Evolutionary conservation across 1,139 yeast species (phyloP), one percentile per base, ranked within the genome.

Genomic region (Debaryomyces singareniensis): DNA sequence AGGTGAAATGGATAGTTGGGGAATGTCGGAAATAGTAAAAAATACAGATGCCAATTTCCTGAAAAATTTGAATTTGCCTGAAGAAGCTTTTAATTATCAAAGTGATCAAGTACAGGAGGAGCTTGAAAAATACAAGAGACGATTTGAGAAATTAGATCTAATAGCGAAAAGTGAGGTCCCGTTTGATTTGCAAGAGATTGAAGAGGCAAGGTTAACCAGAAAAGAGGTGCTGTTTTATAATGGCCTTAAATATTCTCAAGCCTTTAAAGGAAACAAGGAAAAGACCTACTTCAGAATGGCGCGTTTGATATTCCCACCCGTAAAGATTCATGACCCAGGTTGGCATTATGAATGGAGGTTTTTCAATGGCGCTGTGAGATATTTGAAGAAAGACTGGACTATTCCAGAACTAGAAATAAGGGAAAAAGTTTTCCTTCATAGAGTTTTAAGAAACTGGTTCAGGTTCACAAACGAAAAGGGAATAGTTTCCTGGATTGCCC

Each of bases 271-370:
- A 15, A 44, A 44, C 15, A 32, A 34, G 12, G 63, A 58, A 37
- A 44, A 48, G 10, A 45, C 53, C 3, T 61, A 62, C 37, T 62
- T 57, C 40, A 52, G 56, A 34, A 49, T 59, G 54, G 61, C 68
- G 3, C 44, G 41, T 27, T 45, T 36, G 31, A 45, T 37, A 48
- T 41, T 29, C 50, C 46, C 35, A 53, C 51, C 35, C 40, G 42
- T 10, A 43, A 49, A 14, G 49, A 47, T 49, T 25, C 42, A 49
- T 27, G 67, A 59, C 37, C 53, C 54, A 51, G 61, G 62, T 3
- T 54, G 58, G 62, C 69, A 64, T 39, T 58, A 60, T 33, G 70
- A 71, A 39, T 56, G 75, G 66, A 44, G 76, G 38, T 66, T 71
- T 40, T 68, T 62, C 43, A 55, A 59, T 36, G 61, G 54, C 15